Conservation (phyloP, 208 protist genomes). For the Tritrichomonas foetus region DNA sequence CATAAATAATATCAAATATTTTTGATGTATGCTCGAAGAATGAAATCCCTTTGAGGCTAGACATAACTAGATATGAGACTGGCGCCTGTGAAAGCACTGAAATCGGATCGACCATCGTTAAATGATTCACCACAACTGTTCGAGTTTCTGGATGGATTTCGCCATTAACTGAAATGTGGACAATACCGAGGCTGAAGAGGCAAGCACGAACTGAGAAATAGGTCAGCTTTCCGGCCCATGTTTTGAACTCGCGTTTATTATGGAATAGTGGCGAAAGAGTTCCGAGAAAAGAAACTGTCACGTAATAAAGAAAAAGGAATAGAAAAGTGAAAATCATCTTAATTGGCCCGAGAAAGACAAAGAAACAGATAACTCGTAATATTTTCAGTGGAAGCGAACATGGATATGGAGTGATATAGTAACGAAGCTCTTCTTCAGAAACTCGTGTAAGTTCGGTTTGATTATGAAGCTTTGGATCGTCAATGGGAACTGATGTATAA, state of each 20-base stretch:
- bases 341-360: neutral
- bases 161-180: neutral
- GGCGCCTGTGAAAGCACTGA: neutral
- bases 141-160: neutral
- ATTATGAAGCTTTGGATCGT: neutral
- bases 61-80: neutral
- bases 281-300: neutral
- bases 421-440: neutral
- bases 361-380: neutral
- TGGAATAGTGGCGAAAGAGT: neutral
- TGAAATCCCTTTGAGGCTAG: neutral
- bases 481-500: neutral
- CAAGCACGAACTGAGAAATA: neutral
- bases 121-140: neutral
- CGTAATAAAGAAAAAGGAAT: neutral
- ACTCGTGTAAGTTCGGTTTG: neutral
- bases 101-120: neutral
- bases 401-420: neutral
- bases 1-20: neutral
- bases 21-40: neutral
- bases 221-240: neutral
- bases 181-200: neutral
- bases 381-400: neutral
- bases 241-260: neutral
- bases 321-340: neutral